phyloP scores from a whole-genome alignment of 73 alveolate genomes.

The Paramecium tetraurelia region DNA sequence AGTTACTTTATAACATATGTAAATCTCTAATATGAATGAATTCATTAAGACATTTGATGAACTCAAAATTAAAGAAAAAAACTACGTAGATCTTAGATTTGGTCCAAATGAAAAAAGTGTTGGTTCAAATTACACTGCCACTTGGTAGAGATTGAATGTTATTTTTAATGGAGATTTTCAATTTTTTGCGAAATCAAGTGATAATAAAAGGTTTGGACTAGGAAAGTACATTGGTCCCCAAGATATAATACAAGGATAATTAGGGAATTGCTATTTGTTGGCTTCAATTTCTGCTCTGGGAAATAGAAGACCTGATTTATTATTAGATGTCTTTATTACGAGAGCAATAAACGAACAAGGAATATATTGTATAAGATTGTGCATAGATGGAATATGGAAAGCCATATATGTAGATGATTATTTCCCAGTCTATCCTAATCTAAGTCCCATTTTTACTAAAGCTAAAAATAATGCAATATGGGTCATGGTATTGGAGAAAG shows the following conservation, averaged over 20 bases:
- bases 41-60: neutral
- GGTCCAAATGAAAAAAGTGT: slow-evolving; percentile 15
- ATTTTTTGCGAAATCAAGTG: slow-evolving; percentile 5
- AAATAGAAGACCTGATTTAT: slow-evolving; percentile 75
- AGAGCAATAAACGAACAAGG: slow-evolving; percentile 82
- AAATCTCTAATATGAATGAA: neutral
- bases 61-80: neutral
- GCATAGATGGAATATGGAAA: slow-evolving; percentile 88
- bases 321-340: slow-evolving; percentile 70
- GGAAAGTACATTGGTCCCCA: slow-evolving; percentile 71
- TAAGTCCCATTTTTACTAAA: slow-evolving; percentile 87
- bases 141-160: neutral
- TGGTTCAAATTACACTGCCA: neutral
- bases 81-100: neutral
- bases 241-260: slow-evolving; percentile 76
- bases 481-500: slow-evolving; percentile 92
- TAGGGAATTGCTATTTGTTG: slow-evolving; percentile 84
- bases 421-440: slow-evolving; percentile 82
- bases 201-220: slow-evolving; percentile 47
- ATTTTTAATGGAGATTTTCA: neutral
- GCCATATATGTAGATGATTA: slow-evolving; percentile 90
- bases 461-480: slow-evolving; percentile 90
- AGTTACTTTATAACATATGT: neutral
- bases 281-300: slow-evolving; percentile 85
- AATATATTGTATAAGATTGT: slow-evolving; percentile 83